phyloP scores from a whole-genome alignment of 768 basidiomycete species.

The Cyclocybe cylindracea region DNA sequence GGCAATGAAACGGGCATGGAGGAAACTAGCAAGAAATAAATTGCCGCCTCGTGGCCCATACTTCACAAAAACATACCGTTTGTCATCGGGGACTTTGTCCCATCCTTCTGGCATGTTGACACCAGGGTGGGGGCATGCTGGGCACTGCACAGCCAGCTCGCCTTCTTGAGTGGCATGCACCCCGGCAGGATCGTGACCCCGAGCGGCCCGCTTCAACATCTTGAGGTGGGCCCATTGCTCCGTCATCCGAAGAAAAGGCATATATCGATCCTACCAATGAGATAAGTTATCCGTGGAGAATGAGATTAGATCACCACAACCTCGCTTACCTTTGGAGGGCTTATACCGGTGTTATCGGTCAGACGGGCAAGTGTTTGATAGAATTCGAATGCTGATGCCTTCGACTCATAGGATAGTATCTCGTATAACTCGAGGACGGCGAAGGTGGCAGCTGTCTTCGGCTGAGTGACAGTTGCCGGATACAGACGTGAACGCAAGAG shows the following conservation, averaged over 20 bases:
- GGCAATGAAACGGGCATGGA: constrained; percentile 25
- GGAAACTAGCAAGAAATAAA: constrained; percentile 6
- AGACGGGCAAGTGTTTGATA: constrained; percentile 21
- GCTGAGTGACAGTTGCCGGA: constrained; percentile 15
- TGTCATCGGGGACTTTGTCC: constrained; percentile 4
- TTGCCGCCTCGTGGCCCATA: no score
- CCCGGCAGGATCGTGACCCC: constrained; percentile 14
- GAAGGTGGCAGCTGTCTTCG: constrained; percentile 27
- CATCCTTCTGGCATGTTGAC: constrained; percentile 18
- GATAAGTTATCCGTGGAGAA: no score
- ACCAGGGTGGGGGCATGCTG: constrained; percentile 22
- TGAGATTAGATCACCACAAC: no score
- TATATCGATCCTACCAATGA: background rate
- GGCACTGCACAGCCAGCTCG: constrained; percentile 20
- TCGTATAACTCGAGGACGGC: constrained; percentile 25
- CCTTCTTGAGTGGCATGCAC: constrained; percentile 12
- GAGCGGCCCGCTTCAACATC: constrained; percentile 13
- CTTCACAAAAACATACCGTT: constrained; percentile 2
- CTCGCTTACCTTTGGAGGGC: constrained; percentile 20
- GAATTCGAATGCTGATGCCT: constrained; percentile 30
- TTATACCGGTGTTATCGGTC: constrained; percentile 28
- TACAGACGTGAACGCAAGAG: constrained; percentile 19
- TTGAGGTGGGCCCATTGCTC: constrained; percentile 14
- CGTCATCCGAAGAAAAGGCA: constrained; percentile 7
- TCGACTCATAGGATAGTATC: constrained; percentile 24